Percentiles rank a stretch among this genome's conserved stretches.
These are phyloP conservation scores for Daldinia sp. DNA, from an alignment of 2,329 filamentous ascomycete genomes.

Conservation along the genomic window DNA sequence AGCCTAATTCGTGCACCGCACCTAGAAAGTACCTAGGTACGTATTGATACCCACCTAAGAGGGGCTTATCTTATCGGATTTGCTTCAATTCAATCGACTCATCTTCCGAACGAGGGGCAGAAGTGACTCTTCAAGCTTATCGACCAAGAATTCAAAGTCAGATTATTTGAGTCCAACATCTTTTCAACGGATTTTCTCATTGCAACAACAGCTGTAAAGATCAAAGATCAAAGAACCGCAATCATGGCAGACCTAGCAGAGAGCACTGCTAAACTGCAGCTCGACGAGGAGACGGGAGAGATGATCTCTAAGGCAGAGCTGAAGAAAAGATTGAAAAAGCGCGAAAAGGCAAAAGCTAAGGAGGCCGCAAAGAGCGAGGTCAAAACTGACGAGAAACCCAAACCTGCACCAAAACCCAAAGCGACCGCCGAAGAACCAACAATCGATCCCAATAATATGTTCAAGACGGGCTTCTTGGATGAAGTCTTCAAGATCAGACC, in stretches of 20 bases:
- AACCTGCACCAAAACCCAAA: constrained; percentile 52
- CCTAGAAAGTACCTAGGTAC: background rate
- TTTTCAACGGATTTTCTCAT: too few species aligned
- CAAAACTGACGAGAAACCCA: constrained; percentile 40
- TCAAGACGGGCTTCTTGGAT: constrained; percentile 79
- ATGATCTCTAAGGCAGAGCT: constrained; percentile 71
- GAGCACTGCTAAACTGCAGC: constrained; percentile 64
- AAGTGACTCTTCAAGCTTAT: background rate
- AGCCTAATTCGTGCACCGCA: too few species aligned
- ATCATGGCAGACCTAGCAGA: constrained; percentile 54
- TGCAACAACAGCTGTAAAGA: too few species aligned
- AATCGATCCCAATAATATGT: constrained; percentile 72
- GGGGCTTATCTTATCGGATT: constrained; percentile 37
- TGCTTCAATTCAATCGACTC: constrained; percentile 21
- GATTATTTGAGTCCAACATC: background rate
- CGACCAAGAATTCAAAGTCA: background rate
- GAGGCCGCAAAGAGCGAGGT: constrained; percentile 40
- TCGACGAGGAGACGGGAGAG: constrained; percentile 71
- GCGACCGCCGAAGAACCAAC: constrained; percentile 56
- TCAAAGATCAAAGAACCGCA: constrained; percentile 1
- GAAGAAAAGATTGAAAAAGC: constrained; percentile 67
- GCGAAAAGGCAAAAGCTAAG: constrained; percentile 59
- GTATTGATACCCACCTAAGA: constrained; percentile 26
- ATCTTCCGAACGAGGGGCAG: constrained; percentile 31
- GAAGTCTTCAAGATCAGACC: constrained; percentile 76